A percentile compares a stretch with the other conserved stretches of the same genome.
phyloP scores from a whole-genome alignment of 1,284 basidiomycete species.

The Cutaneotrichosporon arboriforme region DNA sequence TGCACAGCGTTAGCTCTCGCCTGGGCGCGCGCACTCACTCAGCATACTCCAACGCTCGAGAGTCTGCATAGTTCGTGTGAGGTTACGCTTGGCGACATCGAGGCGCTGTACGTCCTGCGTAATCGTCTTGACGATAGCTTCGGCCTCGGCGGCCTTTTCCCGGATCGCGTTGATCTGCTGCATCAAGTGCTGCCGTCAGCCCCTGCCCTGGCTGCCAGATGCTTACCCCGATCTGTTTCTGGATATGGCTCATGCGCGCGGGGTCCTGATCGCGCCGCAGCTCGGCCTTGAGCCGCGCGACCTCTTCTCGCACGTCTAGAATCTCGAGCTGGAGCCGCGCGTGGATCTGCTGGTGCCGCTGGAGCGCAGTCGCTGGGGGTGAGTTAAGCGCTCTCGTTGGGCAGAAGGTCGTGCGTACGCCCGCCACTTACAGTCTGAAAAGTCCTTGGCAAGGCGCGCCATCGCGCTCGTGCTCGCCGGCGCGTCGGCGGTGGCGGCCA shows the following conservation, averaged over 20 bases:
- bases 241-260: constrained; percentile 75
- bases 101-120: constrained; percentile 95
- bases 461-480: constrained; percentile 12
- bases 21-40: constrained; percentile 54
- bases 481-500: neutral
- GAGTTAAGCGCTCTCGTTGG: neutral
- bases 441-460: constrained; percentile 15
- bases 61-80: constrained; percentile 81
- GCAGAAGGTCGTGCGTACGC: neutral
- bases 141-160: constrained; percentile 91
- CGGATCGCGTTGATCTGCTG: constrained; percentile 89
- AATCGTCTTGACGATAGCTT: constrained; percentile 89
- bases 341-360: constrained; percentile 37
- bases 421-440: constrained; percentile 15
- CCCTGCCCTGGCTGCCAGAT: neutral
- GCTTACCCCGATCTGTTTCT: constrained; percentile 82
- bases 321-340: constrained; percentile 43
- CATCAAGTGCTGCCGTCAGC: constrained; percentile 66
- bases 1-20: constrained; percentile 41
- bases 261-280: constrained; percentile 73
- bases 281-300: constrained; percentile 62
- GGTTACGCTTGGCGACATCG: constrained; percentile 90
- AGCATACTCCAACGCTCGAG: constrained; percentile 91
- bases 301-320: constrained; percentile 54
- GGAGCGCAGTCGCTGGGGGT: constrained; percentile 28